These are phyloP conservation scores for Trametes gibbosa DNA, from an alignment of 768 basidiomycete genomes.

Conservation along the genomic window DNA sequence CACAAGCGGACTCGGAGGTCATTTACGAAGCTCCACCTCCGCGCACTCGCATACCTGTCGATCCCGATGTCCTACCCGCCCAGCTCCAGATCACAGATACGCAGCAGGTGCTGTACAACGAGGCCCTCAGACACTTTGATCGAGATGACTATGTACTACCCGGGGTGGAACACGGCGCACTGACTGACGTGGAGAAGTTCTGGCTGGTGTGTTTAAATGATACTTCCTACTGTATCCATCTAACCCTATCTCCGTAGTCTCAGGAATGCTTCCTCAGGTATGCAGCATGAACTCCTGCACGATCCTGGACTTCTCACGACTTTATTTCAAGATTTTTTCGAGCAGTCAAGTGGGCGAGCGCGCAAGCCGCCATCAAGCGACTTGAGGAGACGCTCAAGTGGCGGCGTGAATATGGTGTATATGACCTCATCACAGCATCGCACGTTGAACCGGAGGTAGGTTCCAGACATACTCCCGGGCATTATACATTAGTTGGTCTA, in stretches of 20 bases:
- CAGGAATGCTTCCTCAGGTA: slow-evolving; percentile 72
- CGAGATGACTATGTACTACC: slow-evolving; percentile 52
- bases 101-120: slow-evolving; percentile 49
- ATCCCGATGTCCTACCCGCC: slow-evolving; percentile 7
- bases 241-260: slow-evolving; percentile 33
- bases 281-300: slow-evolving; percentile 1
- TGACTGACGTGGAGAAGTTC: slow-evolving; percentile 69
- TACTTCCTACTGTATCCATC: not conserved
- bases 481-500: not conserved
- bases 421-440: slow-evolving; percentile 56
- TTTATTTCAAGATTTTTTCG: slow-evolving; percentile 57
- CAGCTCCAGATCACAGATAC: slow-evolving; percentile 35
- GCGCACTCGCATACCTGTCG: slow-evolving; percentile 19
- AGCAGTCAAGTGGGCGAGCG: slow-evolving; percentile 70
- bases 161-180: slow-evolving; percentile 38
- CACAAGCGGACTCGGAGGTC: slow-evolving; percentile 8
- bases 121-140: slow-evolving; percentile 60
- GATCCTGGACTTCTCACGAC: too few species aligned
- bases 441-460: slow-evolving; percentile 77
- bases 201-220: slow-evolving; percentile 55
- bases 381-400: slow-evolving; percentile 74
- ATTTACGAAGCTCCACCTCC: slow-evolving; percentile 20
- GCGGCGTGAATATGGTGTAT: slow-evolving; percentile 77
- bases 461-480: slow-evolving; percentile 17
- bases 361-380: slow-evolving; percentile 54